Percentiles rank a stretch among this genome's conserved stretches.
Evolutionary conservation across 2,329 filamentous ascomycete species (phyloP).

Genomic region (Fusarium sp.): DNA sequence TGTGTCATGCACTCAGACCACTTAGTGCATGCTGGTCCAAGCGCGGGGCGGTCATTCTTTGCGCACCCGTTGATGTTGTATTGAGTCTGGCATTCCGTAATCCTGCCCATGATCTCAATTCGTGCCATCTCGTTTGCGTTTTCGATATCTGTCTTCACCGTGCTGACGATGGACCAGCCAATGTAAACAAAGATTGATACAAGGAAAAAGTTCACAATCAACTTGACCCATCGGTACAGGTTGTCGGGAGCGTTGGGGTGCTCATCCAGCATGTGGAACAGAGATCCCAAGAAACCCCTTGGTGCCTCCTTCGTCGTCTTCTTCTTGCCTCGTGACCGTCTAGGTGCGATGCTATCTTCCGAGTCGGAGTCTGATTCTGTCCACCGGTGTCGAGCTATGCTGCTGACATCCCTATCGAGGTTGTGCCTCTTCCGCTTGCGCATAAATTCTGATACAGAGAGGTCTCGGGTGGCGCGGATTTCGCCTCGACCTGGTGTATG

Average conservation of each 20-base stretch:
- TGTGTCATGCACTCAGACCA: slow-evolving; percentile 92
- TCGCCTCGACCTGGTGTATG: slow-evolving; percentile 71
- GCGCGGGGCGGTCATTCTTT: slow-evolving; percentile 72
- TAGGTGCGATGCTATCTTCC: slow-evolving; percentile 50
- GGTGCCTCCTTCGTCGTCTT: slow-evolving; percentile 30
- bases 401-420: slow-evolving; percentile 64
- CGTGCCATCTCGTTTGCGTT: slow-evolving; percentile 76
- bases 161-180: slow-evolving; percentile 74
- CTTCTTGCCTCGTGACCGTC: slow-evolving; percentile 41
- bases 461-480: slow-evolving; percentile 61
- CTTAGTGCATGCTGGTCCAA: slow-evolving; percentile 77
- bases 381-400: slow-evolving; percentile 57
- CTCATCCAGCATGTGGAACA: slow-evolving; percentile 64
- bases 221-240: slow-evolving; percentile 68
- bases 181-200: slow-evolving; percentile 69
- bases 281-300: slow-evolving; percentile 52
- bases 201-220: slow-evolving; percentile 72
- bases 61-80: slow-evolving; percentile 83
- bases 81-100: slow-evolving; percentile 76
- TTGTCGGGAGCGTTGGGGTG: slow-evolving; percentile 70
- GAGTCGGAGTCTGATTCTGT: slow-evolving; percentile 63
- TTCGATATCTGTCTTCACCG: slow-evolving; percentile 79
- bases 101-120: slow-evolving; percentile 76
- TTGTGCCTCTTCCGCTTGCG: slow-evolving; percentile 66
- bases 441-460: slow-evolving; percentile 56